Conservation (phyloP, 345 rosid genomes). For the Acer saccharum region DNA sequence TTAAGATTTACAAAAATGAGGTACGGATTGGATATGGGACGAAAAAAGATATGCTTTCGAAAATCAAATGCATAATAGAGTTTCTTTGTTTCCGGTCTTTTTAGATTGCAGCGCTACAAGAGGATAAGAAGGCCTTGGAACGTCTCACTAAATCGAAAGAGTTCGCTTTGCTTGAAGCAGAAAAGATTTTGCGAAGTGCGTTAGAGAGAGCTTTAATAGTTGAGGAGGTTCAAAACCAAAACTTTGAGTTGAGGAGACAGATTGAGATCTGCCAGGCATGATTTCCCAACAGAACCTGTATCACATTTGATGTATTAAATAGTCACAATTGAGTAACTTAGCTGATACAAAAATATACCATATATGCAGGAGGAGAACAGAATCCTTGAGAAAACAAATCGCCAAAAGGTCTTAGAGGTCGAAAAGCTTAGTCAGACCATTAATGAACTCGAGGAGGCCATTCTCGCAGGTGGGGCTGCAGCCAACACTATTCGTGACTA, state of each 20-base stretch:
- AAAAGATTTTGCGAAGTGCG: constrained; percentile 75
- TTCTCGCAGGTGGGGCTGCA: constrained; percentile 81
- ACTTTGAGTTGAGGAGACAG: constrained; percentile 81
- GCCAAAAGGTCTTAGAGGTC: constrained; percentile 85
- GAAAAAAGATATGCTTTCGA: background rate
- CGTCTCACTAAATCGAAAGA: constrained; percentile 88
- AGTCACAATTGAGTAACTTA: background rate
- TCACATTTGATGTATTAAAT: background rate
- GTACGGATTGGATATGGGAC: constrained; percentile 29
- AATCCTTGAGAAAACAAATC: constrained; percentile 88
- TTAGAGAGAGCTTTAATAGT: constrained; percentile 93
- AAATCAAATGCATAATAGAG: background rate
- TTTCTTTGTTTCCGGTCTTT: background rate
- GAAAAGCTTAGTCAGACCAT: constrained; percentile 89
- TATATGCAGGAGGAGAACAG: constrained; percentile 78
- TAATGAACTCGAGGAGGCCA: constrained; percentile 77
- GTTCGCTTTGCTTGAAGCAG: constrained; percentile 86
- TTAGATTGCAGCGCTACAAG: constrained; percentile 69
- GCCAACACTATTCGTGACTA: constrained; percentile 82
- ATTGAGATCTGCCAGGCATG: constrained; percentile 83
- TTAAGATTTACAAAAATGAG: constrained; percentile 76
- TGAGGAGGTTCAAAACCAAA: constrained; percentile 93
- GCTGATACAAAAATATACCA: background rate
- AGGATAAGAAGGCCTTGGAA: constrained; percentile 90
- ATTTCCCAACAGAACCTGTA: background rate